Conservation (phyloP, 257 asterid species). For the Leonotis leonurus region DNA sequence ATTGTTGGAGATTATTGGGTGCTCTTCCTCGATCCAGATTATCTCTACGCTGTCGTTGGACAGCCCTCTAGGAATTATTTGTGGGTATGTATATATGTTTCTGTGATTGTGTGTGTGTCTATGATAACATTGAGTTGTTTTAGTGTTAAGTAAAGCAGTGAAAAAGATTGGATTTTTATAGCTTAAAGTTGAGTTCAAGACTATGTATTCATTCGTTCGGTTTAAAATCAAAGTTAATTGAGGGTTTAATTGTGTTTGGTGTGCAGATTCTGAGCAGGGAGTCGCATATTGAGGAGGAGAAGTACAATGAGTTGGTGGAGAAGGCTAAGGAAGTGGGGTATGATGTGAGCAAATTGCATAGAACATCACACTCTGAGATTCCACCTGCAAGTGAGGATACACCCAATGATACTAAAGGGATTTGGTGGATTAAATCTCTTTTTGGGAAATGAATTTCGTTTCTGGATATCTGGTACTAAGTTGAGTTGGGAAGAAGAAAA, state of each 20-base stretch:
- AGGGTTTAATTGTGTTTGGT: too few species aligned
- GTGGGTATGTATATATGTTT: slow-evolving; percentile 47
- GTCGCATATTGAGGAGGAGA: slow-evolving; percentile 44
- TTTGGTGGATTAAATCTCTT: slow-evolving; percentile 90
- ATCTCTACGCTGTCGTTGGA: slow-evolving; percentile 60
- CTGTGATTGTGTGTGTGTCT: not conserved
- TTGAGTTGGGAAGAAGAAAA: not conserved
- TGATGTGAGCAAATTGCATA: slow-evolving; percentile 67
- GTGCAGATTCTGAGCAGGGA: slow-evolving; percentile 53
- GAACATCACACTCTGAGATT: slow-evolving; percentile 51
- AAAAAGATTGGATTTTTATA: too few species aligned
- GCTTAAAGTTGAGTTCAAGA: too few species aligned
- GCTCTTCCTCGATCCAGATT: slow-evolving; percentile 37
- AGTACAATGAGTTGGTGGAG: slow-evolving; percentile 41
- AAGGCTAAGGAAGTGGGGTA: slow-evolving; percentile 62
- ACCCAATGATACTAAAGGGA: slow-evolving; percentile 47
- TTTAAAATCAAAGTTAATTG: too few species aligned
- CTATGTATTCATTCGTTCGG: too few species aligned
- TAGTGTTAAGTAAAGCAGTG: too few species aligned
- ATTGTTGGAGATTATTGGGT: slow-evolving; percentile 60
- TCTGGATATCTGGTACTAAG: not conserved
- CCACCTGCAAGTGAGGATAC: slow-evolving; percentile 46
- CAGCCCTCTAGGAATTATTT: slow-evolving; percentile 57
- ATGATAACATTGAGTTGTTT: too few species aligned
- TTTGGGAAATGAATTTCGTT: slow-evolving; percentile 32